A percentile compares a stretch with the other conserved stretches of the same genome.
Evolutionary conservation across 805 yeast species (phyloP).

Genomic region (Clavispora phyllophila): DNA sequence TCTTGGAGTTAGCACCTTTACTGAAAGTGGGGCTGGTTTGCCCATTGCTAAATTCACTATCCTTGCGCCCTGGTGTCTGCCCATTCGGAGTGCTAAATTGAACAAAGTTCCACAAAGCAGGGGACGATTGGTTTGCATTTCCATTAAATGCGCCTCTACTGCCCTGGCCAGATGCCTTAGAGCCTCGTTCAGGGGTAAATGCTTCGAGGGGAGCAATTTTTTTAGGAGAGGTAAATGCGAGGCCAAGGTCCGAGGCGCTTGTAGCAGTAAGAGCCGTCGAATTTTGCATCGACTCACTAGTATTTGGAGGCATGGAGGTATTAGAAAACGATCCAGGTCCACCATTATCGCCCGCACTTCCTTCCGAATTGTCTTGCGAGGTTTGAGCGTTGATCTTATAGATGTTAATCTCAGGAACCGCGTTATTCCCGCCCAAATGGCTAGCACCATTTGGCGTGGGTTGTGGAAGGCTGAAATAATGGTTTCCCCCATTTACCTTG

Average conservation of each 20-base stretch:
- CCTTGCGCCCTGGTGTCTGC: slow-evolving; percentile 37
- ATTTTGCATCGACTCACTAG: slow-evolving; percentile 15
- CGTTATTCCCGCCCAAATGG: neutral
- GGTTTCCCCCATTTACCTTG: slow-evolving; percentile 20
- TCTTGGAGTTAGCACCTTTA: slow-evolving; percentile 12
- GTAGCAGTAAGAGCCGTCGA: slow-evolving; percentile 23
- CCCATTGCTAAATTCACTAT: slow-evolving; percentile 34
- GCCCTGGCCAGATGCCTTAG: slow-evolving; percentile 19
- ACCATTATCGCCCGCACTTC: slow-evolving; percentile 23
- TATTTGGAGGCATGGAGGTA: slow-evolving; percentile 9
- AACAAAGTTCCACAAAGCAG: slow-evolving; percentile 91
- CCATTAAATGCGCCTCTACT: slow-evolving; percentile 20
- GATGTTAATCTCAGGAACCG: neutral
- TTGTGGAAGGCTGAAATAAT: slow-evolving; percentile 30
- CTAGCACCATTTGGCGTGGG: slow-evolving; percentile 12
- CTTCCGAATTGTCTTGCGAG: slow-evolving; percentile 3
- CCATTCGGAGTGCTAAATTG: slow-evolving; percentile 57
- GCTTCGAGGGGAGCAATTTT: slow-evolving; percentile 39
- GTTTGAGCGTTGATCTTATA: slow-evolving; percentile 10
- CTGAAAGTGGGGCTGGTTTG: slow-evolving; percentile 38
- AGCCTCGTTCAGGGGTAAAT: slow-evolving; percentile 41
- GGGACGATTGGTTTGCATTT: slow-evolving; percentile 58
- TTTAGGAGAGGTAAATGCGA: slow-evolving; percentile 39
- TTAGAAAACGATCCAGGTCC: slow-evolving; percentile 8
- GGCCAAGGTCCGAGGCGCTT: slow-evolving; percentile 28